phyloP scores from a whole-genome alignment of 495 filamentous ascomycete species.

The Neurospora sp. region DNA sequence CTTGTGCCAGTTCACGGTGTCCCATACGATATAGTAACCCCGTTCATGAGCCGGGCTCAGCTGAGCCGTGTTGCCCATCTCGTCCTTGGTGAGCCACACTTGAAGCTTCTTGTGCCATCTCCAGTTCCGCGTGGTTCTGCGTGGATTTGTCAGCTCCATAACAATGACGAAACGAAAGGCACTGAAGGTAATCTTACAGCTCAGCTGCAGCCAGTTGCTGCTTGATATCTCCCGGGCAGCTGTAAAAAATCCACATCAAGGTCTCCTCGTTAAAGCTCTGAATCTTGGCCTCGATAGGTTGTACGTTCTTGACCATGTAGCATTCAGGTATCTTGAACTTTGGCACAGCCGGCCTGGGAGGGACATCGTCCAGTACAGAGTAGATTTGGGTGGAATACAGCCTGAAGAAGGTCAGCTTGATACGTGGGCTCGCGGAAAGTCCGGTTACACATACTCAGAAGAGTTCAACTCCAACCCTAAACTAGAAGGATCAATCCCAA shows the following conservation, averaged over 20 bases:
- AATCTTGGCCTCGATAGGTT: conserved; percentile 67
- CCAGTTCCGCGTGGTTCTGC: conserved; percentile 63
- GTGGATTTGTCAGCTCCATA: conserved; percentile 1
- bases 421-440: not conserved
- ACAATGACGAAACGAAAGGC: not conserved
- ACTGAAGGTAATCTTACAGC: conserved; percentile 38
- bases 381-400: conserved; percentile 38
- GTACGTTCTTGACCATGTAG: conserved; percentile 81
- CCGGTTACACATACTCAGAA: conserved; percentile 52
- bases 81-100: conserved; percentile 86
- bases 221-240: conserved; percentile 69
- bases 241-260: conserved; percentile 91
- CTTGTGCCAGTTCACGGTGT: conserved; percentile 73
- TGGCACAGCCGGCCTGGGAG: conserved; percentile 62
- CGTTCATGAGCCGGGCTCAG: conserved; percentile 62
- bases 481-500: conserved; percentile 66
- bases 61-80: conserved; percentile 55
- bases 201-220: conserved; percentile 79
- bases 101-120: conserved; percentile 82
- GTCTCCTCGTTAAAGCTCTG: conserved; percentile 82
- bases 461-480: conserved; percentile 74
- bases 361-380: conserved; percentile 60
- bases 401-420: conserved; percentile 10
- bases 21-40: conserved; percentile 84
- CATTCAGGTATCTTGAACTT: conserved; percentile 71